Evolutionary conservation across 2,329 filamentous ascomycete species (phyloP).

Genomic region (Arachnomyces sp.): DNA sequence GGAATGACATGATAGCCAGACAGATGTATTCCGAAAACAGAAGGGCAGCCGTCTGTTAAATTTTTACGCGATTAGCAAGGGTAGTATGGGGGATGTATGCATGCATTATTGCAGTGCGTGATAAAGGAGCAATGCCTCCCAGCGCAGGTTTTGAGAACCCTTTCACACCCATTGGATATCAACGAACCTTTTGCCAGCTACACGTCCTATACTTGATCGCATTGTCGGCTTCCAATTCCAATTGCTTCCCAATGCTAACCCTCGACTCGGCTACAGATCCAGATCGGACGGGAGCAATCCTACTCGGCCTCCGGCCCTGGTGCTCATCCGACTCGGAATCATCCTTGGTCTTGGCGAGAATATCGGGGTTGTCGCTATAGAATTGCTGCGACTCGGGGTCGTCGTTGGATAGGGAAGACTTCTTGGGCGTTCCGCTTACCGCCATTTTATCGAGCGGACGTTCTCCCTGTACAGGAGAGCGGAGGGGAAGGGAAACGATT

Average conservation of each 20-base stretch:
- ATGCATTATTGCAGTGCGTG: constrained; percentile 1
- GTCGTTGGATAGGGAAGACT: neutral
- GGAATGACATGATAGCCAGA: constrained; percentile 88
- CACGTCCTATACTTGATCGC: constrained; percentile 88
- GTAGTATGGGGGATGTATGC: neutral
- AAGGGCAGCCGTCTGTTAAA: constrained; percentile 65
- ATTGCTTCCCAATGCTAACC: constrained; percentile 54
- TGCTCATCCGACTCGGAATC: constrained; percentile 17
- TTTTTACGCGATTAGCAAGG: constrained; percentile 9
- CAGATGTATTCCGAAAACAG: constrained; percentile 96
- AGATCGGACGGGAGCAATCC: constrained; percentile 11
- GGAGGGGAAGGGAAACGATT: constrained; percentile 2
- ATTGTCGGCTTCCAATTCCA: constrained; percentile 66
- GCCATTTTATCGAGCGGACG: constrained; percentile 33
- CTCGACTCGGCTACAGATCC: constrained; percentile 31
- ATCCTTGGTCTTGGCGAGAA: constrained; percentile 16
- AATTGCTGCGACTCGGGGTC: constrained; percentile 3
- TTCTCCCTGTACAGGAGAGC: constrained; percentile 27
- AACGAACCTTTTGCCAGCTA: constrained; percentile 73
- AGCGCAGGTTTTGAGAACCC: neutral
- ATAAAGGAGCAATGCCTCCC: constrained; percentile 1
- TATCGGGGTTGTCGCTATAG: constrained; percentile 13
- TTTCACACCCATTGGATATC: neutral
- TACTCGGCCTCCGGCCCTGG: constrained; percentile 8
- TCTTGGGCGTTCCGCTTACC: constrained; percentile 10